A percentile compares a stretch with the other conserved stretches of the same genome.
These are phyloP conservation scores for Nannochloris sp. DNA, from an alignment of 139 green algal species.

Conservation along the genomic window DNA sequence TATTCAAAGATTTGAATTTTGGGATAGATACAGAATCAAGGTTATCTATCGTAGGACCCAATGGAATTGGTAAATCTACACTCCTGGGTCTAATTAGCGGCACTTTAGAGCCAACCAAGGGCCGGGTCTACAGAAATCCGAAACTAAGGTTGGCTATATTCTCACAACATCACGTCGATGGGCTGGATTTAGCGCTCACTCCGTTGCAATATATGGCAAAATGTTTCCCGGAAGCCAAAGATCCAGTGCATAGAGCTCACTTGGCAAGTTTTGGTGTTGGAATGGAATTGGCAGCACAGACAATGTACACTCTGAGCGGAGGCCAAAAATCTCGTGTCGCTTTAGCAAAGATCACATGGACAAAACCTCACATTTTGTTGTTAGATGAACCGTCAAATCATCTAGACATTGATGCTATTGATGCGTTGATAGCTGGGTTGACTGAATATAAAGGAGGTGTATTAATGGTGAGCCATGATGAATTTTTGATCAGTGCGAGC, in stretches of 20 bases:
- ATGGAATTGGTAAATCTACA: conserved; percentile 76
- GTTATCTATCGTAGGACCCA: conserved; percentile 79
- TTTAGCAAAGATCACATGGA: conserved; percentile 59
- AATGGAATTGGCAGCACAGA: conserved; percentile 74
- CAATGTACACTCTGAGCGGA: conserved; percentile 88
- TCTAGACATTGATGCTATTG: conserved; percentile 82
- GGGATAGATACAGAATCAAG: conserved; percentile 38
- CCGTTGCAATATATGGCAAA: conserved; percentile 45
- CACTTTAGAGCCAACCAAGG: conserved; percentile 74
- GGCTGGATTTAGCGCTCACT: conserved; percentile 81
- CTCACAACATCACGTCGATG: conserved; percentile 95
- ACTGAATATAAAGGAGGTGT: conserved; percentile 39
- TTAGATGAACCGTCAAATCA: conserved; percentile 86
- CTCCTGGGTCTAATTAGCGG: conserved; percentile 81
- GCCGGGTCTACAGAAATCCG: conserved; percentile 66
- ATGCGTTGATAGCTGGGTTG: conserved; percentile 52
- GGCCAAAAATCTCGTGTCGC: conserved; percentile 80
- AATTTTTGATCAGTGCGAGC: conserved; percentile 74
- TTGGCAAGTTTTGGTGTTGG: conserved; percentile 84
- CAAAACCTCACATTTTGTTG: conserved; percentile 80
- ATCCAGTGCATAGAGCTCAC: conserved; percentile 41
- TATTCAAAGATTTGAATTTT: conserved; percentile 47
- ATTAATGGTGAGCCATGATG: conserved; percentile 75
- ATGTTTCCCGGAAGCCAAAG: conserved; percentile 22
- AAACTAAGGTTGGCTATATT: conserved; percentile 83